These are phyloP conservation scores for Glycyrrhiza uralensis DNA, from an alignment of 306 rosid genomes.

Conservation along the genomic window DNA sequence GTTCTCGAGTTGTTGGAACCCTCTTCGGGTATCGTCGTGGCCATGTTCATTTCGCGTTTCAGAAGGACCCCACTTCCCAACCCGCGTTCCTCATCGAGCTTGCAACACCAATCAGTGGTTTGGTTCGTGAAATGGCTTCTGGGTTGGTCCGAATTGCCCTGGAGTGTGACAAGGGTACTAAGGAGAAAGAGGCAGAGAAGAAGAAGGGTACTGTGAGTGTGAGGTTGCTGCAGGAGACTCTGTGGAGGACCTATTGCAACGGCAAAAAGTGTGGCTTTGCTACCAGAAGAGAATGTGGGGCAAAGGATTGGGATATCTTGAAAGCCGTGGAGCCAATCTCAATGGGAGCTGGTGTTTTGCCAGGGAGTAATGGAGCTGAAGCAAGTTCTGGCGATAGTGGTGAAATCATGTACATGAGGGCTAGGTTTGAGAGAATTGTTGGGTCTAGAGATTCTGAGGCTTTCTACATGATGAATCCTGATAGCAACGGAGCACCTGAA, in stretches of 20 bases:
- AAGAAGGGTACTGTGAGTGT: slow-evolving; percentile 11
- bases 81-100: slow-evolving; percentile 93
- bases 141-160: slow-evolving; percentile 93
- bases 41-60: slow-evolving; percentile 89
- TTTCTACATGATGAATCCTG: slow-evolving; percentile 99
- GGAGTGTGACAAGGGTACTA: slow-evolving; percentile 69
- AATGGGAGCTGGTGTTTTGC: slow-evolving; percentile 97
- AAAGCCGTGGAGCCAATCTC: slow-evolving; percentile 91
- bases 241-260: slow-evolving; percentile 92
- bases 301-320: slow-evolving; percentile 78
- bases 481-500: slow-evolving; percentile 96
- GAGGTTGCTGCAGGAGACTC: slow-evolving; percentile 73
- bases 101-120: slow-evolving; percentile 81
- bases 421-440: slow-evolving; percentile 95
- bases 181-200: slow-evolving; percentile 46
- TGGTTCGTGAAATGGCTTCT: slow-evolving; percentile 98
- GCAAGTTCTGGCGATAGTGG: slow-evolving; percentile 54
- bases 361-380: slow-evolving; percentile 37
- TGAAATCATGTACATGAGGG: slow-evolving; percentile 94
- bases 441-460: slow-evolving; percentile 99
- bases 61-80: slow-evolving; percentile 64
- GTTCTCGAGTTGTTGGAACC: slow-evolving; percentile 78
- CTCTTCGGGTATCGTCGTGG: slow-evolving; percentile 90
- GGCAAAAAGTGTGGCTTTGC: slow-evolving; percentile 96
- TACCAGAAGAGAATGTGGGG: slow-evolving; percentile 76